Percentiles rank a stretch among this genome's conserved stretches.
Evolutionary conservation across 1,284 basidiomycete species (phyloP).

Genomic region (Sporisorium exsertum): DNA sequence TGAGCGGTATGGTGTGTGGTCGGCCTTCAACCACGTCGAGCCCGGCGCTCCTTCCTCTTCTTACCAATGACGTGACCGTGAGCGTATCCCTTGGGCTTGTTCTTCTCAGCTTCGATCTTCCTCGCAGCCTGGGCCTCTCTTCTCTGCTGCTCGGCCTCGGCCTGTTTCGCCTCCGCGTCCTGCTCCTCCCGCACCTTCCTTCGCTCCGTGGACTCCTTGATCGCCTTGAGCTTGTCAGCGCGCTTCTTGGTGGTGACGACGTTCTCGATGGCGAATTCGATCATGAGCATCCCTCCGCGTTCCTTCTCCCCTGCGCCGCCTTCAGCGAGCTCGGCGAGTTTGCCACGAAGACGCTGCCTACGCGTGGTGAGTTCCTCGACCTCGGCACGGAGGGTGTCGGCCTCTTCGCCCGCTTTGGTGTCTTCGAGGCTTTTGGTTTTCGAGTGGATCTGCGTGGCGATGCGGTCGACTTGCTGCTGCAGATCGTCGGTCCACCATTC

Average conservation of each 20-base stretch:
- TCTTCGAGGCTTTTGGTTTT: conserved; percentile 36
- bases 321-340: conserved; percentile 52
- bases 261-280: conserved; percentile 68
- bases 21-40: conserved; percentile 21
- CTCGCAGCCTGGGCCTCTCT: conserved; percentile 24
- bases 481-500: conserved; percentile 65
- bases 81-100: conserved; percentile 35
- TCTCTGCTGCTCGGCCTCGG: conserved; percentile 16
- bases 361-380: conserved; percentile 48
- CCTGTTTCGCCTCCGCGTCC: conserved; percentile 8
- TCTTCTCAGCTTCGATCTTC: conserved; percentile 42
- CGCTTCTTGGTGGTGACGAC: conserved; percentile 61
- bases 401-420: conserved; percentile 25
- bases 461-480: conserved; percentile 32
- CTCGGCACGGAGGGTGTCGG: conserved; percentile 20
- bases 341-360: conserved; percentile 51
- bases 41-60: conserved; percentile 61
- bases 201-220: conserved; percentile 41
- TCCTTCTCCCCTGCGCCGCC: conserved; percentile 47
- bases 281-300: conserved; percentile 61
- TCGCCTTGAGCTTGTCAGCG: conserved; percentile 51
- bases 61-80: conserved; percentile 64
- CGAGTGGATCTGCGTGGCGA: conserved; percentile 46
- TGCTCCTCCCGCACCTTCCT: conserved; percentile 33
- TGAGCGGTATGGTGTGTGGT: background rate